These are phyloP conservation scores for Phytophthora rubi DNA, from an alignment of 352 stramenopile species.

Conservation along the genomic window DNA sequence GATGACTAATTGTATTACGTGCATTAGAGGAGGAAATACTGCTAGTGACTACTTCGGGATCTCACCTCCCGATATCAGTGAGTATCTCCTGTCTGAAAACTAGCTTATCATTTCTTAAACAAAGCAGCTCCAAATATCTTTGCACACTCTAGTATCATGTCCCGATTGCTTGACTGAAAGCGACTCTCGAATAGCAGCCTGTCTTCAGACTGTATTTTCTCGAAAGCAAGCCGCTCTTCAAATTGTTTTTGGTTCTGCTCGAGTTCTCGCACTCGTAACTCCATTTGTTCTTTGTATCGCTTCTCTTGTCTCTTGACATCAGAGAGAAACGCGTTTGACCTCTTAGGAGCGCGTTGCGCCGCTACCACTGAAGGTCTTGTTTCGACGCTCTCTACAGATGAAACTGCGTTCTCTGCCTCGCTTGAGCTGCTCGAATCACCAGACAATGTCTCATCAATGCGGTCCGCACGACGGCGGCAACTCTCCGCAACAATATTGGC, in stretches of 20 bases:
- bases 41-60: conserved; percentile 5
- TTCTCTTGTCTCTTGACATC: not conserved
- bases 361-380: too few species aligned
- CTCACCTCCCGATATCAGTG: not conserved
- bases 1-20: conserved; percentile 3
- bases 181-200: conserved; percentile 3
- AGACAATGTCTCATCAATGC: too few species aligned
- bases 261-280: not conserved
- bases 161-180: not conserved
- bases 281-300: not conserved
- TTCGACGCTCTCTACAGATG: too few species aligned
- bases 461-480: too few species aligned
- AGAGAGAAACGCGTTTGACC: not conserved
- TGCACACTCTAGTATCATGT: conserved; percentile 7
- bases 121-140: not conserved
- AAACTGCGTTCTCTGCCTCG: too few species aligned
- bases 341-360: not conserved
- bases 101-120: not conserved
- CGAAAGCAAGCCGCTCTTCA: not conserved
- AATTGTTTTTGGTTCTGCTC: conserved; percentile 2
- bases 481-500: not conserved
- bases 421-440: too few species aligned
- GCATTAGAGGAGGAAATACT: conserved; percentile 2
- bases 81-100: not conserved
- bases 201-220: conserved; percentile 5